Base-by-base conservation (phyloP, 306 rosid genomes). In the Gynostemma pentaphyllum region DNA sequence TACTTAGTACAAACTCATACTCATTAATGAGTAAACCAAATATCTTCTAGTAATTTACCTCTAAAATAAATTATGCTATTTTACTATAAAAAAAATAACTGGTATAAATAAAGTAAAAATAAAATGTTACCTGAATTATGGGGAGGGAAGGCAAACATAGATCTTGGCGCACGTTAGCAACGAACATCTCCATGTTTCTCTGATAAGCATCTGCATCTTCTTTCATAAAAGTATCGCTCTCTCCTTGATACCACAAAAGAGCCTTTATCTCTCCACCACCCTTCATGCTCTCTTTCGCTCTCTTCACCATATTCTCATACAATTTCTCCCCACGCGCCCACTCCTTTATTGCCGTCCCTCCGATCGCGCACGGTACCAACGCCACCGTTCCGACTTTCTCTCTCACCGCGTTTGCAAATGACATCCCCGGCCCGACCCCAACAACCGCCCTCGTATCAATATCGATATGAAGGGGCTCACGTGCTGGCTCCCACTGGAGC, bases 391-490 rank as follows among this genome's bases (percentile, higher is more conserved):
- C 76, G 61, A 66, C 68, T 49, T 75, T 64, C 68, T 16, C 75
- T 55, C 81, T 70, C 54, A 81, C 74, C 1, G 57, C 79, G 75
- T 91, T 85, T 2, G 86, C 87, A 53, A 87, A 83, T 9, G 70
- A 29, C 95, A 91, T 85, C 42, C 87, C 97, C 1, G 96, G 95
- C n/a, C 91, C 95, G 12, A 91, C 64, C 2, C 98, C 95, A 69
- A 89, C 80, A 0, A 29, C 75, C 70, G 85, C 85, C 21, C 7
- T 61, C 55, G 61, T 1, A 72, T 88, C 98, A 39, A 91, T 88
- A 78, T 85, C 98, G 27, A 68, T 39, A 74, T 91, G 98, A 34
- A 85, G 86, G 0, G 98, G 89, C 71, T 82, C 98, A 11, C 40
- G 74, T 5, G 95, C 95, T 1, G 10, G 37, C 69, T 81, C 92